Base-by-base conservation (phyloP, 345 rosid species). In the Combretum micranthum region DNA sequence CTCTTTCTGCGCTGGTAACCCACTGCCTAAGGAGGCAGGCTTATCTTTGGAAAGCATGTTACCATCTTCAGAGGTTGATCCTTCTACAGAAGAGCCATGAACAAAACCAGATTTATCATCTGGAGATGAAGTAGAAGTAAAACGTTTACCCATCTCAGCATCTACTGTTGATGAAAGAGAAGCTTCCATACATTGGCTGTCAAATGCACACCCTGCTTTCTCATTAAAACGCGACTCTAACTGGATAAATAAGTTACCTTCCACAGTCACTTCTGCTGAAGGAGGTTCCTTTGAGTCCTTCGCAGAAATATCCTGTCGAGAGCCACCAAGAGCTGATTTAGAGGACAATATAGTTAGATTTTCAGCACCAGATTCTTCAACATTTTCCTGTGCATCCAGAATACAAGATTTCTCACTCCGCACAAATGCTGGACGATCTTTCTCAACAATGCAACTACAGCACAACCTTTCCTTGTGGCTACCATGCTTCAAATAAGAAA, bases 381-480 rank as follows among this genome's bases (percentile, higher is more conserved):
- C 37, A 57, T 39, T 45, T 51, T 68, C 50, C 37, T 43, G 50
- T 22, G 44, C 54, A 66, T 72, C 69, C 50, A 56, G 17, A 48
- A 51, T 52, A 53, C 58, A 53, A 19, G 59, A 63, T 44, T 56
- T 43, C 15, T 39, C 57, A 37, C 59, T 17, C 2, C 58, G 44
- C 25, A 52, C 56, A 59, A 59, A 56, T 12, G 60, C 55, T 56
- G 62, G 62, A 22, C 58, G 50, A 45, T 44, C 72, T 60, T 48
- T 61, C 52, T 50, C 57, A 26, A 56, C 49, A 48, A 23, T 48
- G 60, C 67, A 74, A 48, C 68, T 56, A 53, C 71, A 60, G 55
- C 61, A 57, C 55, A 52, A 56, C 50, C 55, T 67, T 59, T 62
- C 56, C 20, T 64, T 60, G 48, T 39, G 48, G 32, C 19, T 22